These are phyloP conservation scores for Cnidoscolus chayamansa DNA, from an alignment of 441 rosid species.

Conservation along the genomic window DNA sequence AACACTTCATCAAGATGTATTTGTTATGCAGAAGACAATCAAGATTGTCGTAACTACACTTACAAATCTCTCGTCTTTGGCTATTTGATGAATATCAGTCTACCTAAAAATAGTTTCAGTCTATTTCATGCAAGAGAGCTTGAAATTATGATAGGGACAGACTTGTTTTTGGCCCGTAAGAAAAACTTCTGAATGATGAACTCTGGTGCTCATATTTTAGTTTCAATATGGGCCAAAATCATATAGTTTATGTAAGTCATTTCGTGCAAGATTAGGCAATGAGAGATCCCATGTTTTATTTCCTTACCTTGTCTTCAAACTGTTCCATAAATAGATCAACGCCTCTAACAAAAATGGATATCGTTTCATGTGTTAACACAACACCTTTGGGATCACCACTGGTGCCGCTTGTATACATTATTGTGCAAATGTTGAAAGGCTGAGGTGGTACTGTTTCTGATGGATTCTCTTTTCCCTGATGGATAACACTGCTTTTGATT, in stretches of 20 bases:
- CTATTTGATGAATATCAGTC: too few species aligned
- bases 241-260: background rate
- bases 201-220: too few species aligned
- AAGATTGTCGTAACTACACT: too few species aligned
- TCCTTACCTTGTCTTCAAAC: constrained; percentile 78
- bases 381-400: constrained; percentile 98
- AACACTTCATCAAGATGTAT: background rate
- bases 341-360: constrained; percentile 53
- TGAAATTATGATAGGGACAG: too few species aligned
- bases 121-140: too few species aligned
- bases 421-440: constrained; percentile 68
- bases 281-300: background rate
- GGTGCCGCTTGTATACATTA: constrained; percentile 97
- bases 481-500: constrained; percentile 33
- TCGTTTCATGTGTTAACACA: constrained; percentile 73
- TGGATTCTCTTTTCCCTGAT: constrained; percentile 63
- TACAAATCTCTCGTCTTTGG: too few species aligned
- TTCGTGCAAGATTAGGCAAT: background rate
- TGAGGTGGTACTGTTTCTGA: constrained; percentile 54
- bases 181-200: too few species aligned
- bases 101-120: too few species aligned
- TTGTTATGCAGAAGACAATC: background rate
- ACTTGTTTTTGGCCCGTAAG: too few species aligned
- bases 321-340: constrained; percentile 76
- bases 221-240: too few species aligned